These are phyloP conservation scores for Agaricus blazei DNA, from an alignment of 768 basidiomycete species.

Conservation along the genomic window DNA sequence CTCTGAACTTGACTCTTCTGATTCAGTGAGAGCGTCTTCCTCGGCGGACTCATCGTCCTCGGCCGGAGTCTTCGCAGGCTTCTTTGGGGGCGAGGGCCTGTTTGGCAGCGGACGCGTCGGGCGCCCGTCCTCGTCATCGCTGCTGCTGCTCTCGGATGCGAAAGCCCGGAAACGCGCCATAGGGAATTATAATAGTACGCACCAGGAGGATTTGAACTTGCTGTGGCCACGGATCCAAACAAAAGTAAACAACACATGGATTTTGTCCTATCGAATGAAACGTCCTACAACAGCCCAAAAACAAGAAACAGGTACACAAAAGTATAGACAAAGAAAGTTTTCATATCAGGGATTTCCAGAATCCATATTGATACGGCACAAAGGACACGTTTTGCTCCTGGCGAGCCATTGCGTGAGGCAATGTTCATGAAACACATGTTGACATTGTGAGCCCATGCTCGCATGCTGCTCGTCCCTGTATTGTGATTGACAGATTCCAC, in stretches of 20 bases:
- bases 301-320: background rate
- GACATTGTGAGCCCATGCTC: slow-evolving; percentile 52
- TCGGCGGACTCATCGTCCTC: slow-evolving; percentile 26
- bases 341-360: slow-evolving; percentile 24
- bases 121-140: slow-evolving; percentile 33
- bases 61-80: slow-evolving; percentile 22
- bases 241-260: background rate
- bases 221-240: background rate
- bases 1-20: slow-evolving; percentile 28
- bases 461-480: slow-evolving; percentile 58
- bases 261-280: background rate
- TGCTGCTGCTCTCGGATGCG: slow-evolving; percentile 55
- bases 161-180: slow-evolving; percentile 73
- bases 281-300: slow-evolving; percentile 1
- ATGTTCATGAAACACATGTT: slow-evolving; percentile 61
- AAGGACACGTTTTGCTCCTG: slow-evolving; percentile 56
- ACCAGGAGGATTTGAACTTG: background rate
- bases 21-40: slow-evolving; percentile 29
- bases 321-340: slow-evolving; percentile 13
- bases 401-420: slow-evolving; percentile 63
- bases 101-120: slow-evolving; percentile 13
- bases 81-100: slow-evolving; percentile 10
- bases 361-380: slow-evolving; percentile 50
- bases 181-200: background rate
- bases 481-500: slow-evolving; percentile 68